phyloP scores from a whole-genome alignment of 257 asterid species.

The Solanum appendiculatum region DNA sequence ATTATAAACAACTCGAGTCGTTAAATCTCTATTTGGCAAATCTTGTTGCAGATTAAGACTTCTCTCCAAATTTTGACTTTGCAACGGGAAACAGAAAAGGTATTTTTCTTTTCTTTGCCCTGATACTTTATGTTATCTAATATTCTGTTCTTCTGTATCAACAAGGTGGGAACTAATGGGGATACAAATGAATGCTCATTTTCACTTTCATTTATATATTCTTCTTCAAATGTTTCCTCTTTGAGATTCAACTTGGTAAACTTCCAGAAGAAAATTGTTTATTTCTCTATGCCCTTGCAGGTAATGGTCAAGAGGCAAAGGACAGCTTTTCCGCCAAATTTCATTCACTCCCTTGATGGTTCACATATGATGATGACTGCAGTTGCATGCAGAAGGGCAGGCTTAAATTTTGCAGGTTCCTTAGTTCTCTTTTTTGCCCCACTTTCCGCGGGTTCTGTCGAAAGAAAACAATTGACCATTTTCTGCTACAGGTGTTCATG shows the following conservation, averaged over 20 bases:
- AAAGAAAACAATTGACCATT: neutral
- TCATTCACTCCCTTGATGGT: constrained; percentile 96
- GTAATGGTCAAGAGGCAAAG: constrained; percentile 86
- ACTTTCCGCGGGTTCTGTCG: neutral
- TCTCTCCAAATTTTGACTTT: constrained; percentile 87
- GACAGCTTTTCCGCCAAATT: constrained; percentile 96
- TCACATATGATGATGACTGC: constrained; percentile 99
- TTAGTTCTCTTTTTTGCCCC: neutral
- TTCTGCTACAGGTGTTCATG: constrained; percentile 80
- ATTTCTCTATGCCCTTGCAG: constrained; percentile 21
- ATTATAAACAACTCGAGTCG: neutral
- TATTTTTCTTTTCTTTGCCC: neutral
- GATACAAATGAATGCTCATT: neutral
- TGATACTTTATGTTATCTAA: neutral
- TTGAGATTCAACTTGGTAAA: neutral
- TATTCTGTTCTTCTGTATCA: neutral
- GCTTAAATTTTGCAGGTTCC: constrained; percentile 88
- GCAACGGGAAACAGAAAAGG: constrained; percentile 79
- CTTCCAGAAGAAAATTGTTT: neutral
- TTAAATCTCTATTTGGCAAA: neutral
- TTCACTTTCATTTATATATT: neutral
- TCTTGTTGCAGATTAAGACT: constrained; percentile 67
- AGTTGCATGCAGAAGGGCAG: constrained; percentile 78
- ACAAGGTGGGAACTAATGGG: neutral
- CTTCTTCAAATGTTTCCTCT: neutral